Evolutionary conservation across 1,139 yeast genomes (phyloP).

Genomic region (Kazachstania sp.): DNA sequence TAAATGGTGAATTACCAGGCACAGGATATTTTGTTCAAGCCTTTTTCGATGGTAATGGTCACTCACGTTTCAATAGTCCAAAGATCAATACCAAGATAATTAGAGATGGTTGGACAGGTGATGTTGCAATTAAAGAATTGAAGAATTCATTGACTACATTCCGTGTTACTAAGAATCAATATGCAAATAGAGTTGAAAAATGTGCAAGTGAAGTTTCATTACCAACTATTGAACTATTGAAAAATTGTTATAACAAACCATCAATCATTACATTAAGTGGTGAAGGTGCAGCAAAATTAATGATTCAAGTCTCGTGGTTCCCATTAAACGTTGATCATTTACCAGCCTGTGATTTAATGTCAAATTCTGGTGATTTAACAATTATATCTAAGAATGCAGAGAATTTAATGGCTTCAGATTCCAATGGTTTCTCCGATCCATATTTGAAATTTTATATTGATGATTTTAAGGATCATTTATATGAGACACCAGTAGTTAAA

Average conservation of each 20-base stretch:
- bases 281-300: constrained; percentile 40
- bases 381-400: constrained; percentile 57
- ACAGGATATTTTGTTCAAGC: constrained; percentile 58
- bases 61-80: constrained; percentile 49
- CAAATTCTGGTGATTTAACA: constrained; percentile 67
- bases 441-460: constrained; percentile 61
- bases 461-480: constrained; percentile 45
- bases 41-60: constrained; percentile 66
- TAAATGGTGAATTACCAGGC: constrained; percentile 48
- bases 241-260: constrained; percentile 56
- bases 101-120: constrained; percentile 56
- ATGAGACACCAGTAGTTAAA: constrained; percentile 59
- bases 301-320: constrained; percentile 65
- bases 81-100: constrained; percentile 37
- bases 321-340: constrained; percentile 56
- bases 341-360: constrained; percentile 67
- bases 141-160: constrained; percentile 62
- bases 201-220: constrained; percentile 54
- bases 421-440: constrained; percentile 91
- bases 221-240: constrained; percentile 60
- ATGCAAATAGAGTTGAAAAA: constrained; percentile 48
- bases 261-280: constrained; percentile 46
- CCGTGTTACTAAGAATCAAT: constrained; percentile 48
- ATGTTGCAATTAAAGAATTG: constrained; percentile 63
- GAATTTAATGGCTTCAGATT: constrained; percentile 73